These are phyloP conservation scores for Boletus bicolor DNA, from an alignment of 768 basidiomycete genomes.

Conservation along the genomic window DNA sequence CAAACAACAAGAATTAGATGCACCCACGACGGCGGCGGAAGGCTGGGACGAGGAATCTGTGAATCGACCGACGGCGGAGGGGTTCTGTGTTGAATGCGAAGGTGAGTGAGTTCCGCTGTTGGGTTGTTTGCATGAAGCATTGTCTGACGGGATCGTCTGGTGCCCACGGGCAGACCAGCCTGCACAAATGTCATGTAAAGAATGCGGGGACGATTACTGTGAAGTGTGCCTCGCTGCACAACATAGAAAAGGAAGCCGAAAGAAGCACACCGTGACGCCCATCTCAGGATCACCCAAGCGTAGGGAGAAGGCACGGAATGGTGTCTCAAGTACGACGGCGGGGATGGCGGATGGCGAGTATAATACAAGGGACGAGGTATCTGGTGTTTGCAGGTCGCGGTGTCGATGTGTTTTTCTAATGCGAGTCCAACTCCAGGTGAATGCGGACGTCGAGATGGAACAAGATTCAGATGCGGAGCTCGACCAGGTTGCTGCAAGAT, in stretches of 20 bases:
- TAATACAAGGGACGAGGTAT: slow-evolving; percentile 21
- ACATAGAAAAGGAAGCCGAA: slow-evolving; percentile 79
- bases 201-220: slow-evolving; percentile 71
- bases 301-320: slow-evolving; percentile 15
- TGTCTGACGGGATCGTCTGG: not conserved
- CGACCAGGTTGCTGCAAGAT: slow-evolving; percentile 35
- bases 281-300: slow-evolving; percentile 29
- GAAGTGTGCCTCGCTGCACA: slow-evolving; percentile 85
- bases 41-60: slow-evolving; percentile 70
- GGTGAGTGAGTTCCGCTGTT: slow-evolving; percentile 40
- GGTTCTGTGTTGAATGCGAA: slow-evolving; percentile 84
- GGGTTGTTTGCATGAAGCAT: not conserved
- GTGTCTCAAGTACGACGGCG: not conserved
- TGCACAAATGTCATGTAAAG: slow-evolving; percentile 68
- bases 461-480: slow-evolving; percentile 36
- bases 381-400: not conserved
- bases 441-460: slow-evolving; percentile 36
- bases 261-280: slow-evolving; percentile 54
- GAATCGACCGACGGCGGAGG: slow-evolving; percentile 48
- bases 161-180: slow-evolving; percentile 62
- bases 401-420: slow-evolving; percentile 6
- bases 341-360: slow-evolving; percentile 1
- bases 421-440: slow-evolving; percentile 17
- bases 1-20: slow-evolving; percentile 32
- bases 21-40: slow-evolving; percentile 38